These are phyloP conservation scores for Forsythia suspensa DNA, from an alignment of 257 asterid species.

Conservation along the genomic window DNA sequence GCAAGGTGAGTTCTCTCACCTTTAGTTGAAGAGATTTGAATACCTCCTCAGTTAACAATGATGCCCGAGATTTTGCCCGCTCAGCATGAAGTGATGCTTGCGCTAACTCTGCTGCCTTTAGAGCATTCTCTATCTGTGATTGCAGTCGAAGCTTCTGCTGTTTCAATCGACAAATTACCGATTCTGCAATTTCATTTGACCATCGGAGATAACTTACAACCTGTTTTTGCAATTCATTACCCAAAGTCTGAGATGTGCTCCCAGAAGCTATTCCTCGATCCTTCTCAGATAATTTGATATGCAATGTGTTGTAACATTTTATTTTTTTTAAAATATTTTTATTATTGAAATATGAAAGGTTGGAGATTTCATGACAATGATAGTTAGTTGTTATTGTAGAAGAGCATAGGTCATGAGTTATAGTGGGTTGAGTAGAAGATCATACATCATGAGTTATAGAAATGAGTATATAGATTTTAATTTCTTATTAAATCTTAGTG, in stretches of 20 bases:
- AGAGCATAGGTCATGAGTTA: too few species aligned
- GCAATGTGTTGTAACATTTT: too few species aligned
- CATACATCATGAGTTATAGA: too few species aligned
- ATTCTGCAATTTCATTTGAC: constrained; percentile 88
- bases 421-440: too few species aligned
- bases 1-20: constrained; percentile 82
- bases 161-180: constrained; percentile 81
- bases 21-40: constrained; percentile 77
- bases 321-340: too few species aligned
- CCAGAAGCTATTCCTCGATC: constrained; percentile 55
- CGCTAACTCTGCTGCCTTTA: constrained; percentile 76
- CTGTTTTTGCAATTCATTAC: constrained; percentile 54
- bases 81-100: constrained; percentile 65
- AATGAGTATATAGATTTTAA: too few species aligned
- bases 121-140: constrained; percentile 79
- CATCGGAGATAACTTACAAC: constrained; percentile 88
- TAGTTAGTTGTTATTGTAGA: too few species aligned
- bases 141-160: constrained; percentile 86
- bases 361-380: too few species aligned
- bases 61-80: constrained; percentile 58
- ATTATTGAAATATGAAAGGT: too few species aligned
- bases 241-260: constrained; percentile 42
- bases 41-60: constrained; percentile 56
- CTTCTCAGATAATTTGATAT: too few species aligned
- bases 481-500: too few species aligned